Evolutionary conservation across 2,329 filamentous ascomycete genomes (phyloP).

Genomic region (Hypoxylon sp.): DNA sequence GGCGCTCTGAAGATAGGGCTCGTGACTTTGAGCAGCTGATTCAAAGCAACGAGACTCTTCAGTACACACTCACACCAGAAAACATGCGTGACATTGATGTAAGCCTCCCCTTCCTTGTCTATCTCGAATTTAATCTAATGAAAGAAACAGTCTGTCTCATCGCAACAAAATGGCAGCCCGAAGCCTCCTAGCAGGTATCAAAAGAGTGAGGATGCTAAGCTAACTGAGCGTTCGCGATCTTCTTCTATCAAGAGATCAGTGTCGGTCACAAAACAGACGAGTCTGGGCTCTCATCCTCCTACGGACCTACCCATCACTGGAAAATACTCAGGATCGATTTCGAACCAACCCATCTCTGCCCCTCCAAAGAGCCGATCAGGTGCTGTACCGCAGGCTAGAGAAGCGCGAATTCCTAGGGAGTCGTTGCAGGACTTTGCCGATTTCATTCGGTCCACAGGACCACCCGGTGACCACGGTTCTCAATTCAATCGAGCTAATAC

Average conservation of each 20-base stretch:
- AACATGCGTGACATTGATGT: slow-evolving; percentile 84
- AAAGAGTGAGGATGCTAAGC: slow-evolving; percentile 64
- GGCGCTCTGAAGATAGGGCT: slow-evolving; percentile 70
- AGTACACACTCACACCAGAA: slow-evolving; percentile 85
- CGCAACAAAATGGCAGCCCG: slow-evolving; percentile 59
- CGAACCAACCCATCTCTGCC: slow-evolving; percentile 53
- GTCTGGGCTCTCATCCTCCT: slow-evolving; percentile 57
- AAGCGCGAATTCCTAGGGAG: slow-evolving; percentile 78
- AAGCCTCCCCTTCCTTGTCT: slow-evolving; percentile 53
- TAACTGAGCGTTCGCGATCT: slow-evolving; percentile 59
- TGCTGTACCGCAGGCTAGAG: slow-evolving; percentile 69
- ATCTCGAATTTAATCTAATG: slow-evolving; percentile 46
- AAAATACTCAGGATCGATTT: slow-evolving; percentile 51
- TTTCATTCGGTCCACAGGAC: slow-evolving; percentile 89
- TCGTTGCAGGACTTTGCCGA: slow-evolving; percentile 88
- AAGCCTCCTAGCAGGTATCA: slow-evolving; percentile 59
- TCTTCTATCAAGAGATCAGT: slow-evolving; percentile 60
- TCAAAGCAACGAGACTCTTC: slow-evolving; percentile 84
- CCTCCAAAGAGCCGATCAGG: slow-evolving; percentile 55
- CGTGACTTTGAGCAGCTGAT: slow-evolving; percentile 85
- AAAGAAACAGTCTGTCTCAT: slow-evolving; percentile 57
- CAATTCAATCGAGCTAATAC: slow-evolving; percentile 47
- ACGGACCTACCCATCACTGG: slow-evolving; percentile 48
- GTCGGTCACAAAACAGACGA: slow-evolving; percentile 60
- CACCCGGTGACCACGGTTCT: slow-evolving; percentile 61